Conservation (phyloP, 1,284 basidiomycete genomes). For the Moesziomyces parantarcticus region DNA sequence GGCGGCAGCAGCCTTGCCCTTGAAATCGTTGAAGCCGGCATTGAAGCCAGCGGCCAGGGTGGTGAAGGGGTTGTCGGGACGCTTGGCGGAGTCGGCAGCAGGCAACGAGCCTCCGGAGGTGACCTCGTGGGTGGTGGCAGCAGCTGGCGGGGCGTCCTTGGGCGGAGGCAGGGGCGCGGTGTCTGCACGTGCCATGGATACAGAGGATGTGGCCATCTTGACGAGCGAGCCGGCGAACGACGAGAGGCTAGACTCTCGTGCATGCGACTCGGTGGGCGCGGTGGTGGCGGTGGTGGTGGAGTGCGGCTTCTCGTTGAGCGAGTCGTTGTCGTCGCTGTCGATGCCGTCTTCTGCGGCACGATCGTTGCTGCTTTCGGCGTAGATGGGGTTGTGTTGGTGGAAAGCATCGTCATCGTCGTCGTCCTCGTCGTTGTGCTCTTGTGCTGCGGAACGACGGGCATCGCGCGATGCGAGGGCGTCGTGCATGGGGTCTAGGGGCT, state of each 20-base stretch:
- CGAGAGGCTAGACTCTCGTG: constrained; percentile 17
- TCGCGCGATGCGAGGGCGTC: constrained; percentile 28
- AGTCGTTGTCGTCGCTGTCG: constrained; percentile 43
- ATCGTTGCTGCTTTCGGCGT: constrained; percentile 12
- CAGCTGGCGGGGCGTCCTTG: constrained; percentile 10
- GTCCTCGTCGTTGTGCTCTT: constrained; percentile 69
- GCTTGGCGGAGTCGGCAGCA: constrained; percentile 22
- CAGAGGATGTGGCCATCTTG: constrained; percentile 26
- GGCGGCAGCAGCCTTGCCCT: constrained; percentile 55
- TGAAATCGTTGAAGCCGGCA: constrained; percentile 53
- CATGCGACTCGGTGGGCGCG: constrained; percentile 1
- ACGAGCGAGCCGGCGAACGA: constrained; percentile 29
- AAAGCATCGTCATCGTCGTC: constrained; percentile 7
- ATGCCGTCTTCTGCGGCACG: constrained; percentile 32
- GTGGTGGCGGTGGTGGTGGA: not conserved
- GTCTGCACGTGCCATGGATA: constrained; percentile 30
- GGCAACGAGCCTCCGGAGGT: constrained; percentile 40
- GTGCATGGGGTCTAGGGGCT: constrained; percentile 65
- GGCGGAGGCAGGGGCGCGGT: constrained; percentile 41
- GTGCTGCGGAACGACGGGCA: constrained; percentile 58
- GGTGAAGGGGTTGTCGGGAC: constrained; percentile 47
- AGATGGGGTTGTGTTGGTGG: constrained; percentile 9
- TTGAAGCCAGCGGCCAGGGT: constrained; percentile 56
- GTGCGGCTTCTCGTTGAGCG: constrained; percentile 25
- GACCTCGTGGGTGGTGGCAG: constrained; percentile 21